Percentiles rank a stretch among this genome's conserved stretches.
phyloP scores from a whole-genome alignment of 2,329 filamentous ascomycete genomes.

The Tolypocladium cylindrosporum region DNA sequence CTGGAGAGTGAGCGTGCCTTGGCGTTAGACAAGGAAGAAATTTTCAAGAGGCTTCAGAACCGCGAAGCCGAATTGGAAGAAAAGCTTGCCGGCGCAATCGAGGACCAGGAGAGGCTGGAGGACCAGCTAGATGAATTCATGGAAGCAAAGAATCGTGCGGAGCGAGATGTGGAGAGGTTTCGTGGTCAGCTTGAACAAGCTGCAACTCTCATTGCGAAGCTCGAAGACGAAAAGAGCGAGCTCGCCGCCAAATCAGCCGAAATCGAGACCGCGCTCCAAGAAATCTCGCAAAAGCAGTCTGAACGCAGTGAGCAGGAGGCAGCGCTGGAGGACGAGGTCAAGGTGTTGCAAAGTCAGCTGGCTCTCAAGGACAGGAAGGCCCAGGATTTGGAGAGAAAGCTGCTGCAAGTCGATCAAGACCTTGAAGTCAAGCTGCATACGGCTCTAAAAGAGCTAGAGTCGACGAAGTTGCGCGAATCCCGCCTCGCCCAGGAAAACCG shows the following conservation, averaged over 20 bases:
- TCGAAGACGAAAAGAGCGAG: conserved; percentile 79
- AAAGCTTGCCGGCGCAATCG: conserved; percentile 81
- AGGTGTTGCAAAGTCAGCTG: conserved; percentile 85
- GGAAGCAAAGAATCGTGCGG: conserved; percentile 77
- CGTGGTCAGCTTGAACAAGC: conserved; percentile 85
- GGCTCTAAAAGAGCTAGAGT: conserved; percentile 70
- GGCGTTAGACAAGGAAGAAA: conserved; percentile 95
- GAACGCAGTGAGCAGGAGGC: conserved; percentile 69
- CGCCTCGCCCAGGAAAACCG: conserved; percentile 72
- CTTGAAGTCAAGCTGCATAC: conserved; percentile 73
- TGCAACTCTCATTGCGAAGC: conserved; percentile 69
- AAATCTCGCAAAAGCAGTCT: conserved; percentile 60
- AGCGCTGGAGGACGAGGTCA: conserved; percentile 70
- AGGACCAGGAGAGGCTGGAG: conserved; percentile 89
- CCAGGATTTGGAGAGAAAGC: conserved; percentile 73
- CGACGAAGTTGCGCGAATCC: conserved; percentile 62
- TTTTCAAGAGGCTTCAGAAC: conserved; percentile 89
- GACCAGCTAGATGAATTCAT: conserved; percentile 87
- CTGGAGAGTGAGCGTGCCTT: conserved; percentile 93
- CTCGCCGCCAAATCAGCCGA: conserved; percentile 57
- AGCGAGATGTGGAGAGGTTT: conserved; percentile 72
- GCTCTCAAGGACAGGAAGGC: conserved; percentile 82
- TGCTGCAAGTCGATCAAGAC: conserved; percentile 81
- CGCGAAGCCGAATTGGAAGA: conserved; percentile 90
- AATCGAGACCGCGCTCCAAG: conserved; percentile 61